Evolutionary conservation across 192 early-diverging fungal species (phyloP).

Genomic region (Entrophospora sp.): DNA sequence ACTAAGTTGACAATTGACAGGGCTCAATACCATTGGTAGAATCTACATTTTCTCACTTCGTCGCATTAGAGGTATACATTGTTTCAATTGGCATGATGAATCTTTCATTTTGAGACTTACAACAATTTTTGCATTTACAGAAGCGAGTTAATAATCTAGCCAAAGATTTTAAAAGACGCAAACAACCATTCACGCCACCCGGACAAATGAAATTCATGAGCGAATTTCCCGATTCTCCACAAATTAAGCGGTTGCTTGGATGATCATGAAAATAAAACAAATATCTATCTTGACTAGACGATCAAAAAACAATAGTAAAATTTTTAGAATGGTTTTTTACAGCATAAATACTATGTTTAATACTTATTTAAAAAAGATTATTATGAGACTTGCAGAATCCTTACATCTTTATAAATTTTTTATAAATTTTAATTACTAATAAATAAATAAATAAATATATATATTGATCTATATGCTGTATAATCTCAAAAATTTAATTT

Average conservation of each 20-base stretch:
- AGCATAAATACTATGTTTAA: too few species aligned
- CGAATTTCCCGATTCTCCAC: slow-evolving; percentile 5
- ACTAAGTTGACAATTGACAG: neutral
- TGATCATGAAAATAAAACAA: too few species aligned
- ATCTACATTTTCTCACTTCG: slow-evolving; percentile 10
- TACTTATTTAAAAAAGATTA: too few species aligned
- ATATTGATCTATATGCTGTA: too few species aligned
- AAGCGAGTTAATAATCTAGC: neutral
- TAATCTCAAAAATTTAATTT: too few species aligned
- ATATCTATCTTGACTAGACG: too few species aligned
- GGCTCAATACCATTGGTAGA: slow-evolving; percentile 8
- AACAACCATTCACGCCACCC: neutral
- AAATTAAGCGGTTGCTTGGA: neutral
- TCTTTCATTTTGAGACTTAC: neutral
- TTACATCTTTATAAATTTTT: too few species aligned
- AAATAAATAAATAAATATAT: too few species aligned
- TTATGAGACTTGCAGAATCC: too few species aligned
- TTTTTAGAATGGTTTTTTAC: too few species aligned
- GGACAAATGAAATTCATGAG: neutral
- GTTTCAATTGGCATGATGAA: neutral
- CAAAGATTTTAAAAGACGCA: neutral
- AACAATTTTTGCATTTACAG: neutral
- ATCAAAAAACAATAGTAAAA: too few species aligned
- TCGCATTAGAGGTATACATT: slow-evolving; percentile 17
- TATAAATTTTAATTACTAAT: too few species aligned